Evolutionary conservation across 2,329 filamentous ascomycete species (phyloP).

Genomic region (Phialophora macrospora): DNA sequence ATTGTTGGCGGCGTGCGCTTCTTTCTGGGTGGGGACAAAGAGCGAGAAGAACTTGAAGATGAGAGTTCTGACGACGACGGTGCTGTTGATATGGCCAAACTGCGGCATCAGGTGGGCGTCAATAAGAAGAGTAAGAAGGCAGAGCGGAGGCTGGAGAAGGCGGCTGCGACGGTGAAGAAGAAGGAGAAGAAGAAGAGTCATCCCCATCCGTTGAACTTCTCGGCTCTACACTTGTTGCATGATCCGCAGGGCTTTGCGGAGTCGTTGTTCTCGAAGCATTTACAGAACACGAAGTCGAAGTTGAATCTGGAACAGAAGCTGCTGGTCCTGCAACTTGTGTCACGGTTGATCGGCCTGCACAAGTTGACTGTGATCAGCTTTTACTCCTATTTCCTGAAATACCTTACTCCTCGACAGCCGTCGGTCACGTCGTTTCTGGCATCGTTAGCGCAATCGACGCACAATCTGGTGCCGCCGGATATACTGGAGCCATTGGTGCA

Average conservation of each 20-base stretch:
- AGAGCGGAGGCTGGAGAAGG: constrained; percentile 76
- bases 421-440: constrained; percentile 93
- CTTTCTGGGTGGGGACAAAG: constrained; percentile 94
- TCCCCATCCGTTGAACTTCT: constrained; percentile 91
- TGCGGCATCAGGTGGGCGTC: constrained; percentile 84
- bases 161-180: constrained; percentile 78
- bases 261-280: constrained; percentile 83
- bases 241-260: constrained; percentile 95
- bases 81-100: constrained; percentile 73
- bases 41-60: constrained; percentile 89
- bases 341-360: constrained; percentile 87
- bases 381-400: constrained; percentile 96
- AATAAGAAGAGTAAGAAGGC: constrained; percentile 97
- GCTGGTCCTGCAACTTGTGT: constrained; percentile 87
- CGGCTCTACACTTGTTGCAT: constrained; percentile 88
- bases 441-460: constrained; percentile 87
- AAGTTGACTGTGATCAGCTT: constrained; percentile 86
- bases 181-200: constrained; percentile 86
- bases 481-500: constrained; percentile 85
- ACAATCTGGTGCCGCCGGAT: constrained; percentile 90
- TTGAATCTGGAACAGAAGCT: constrained; percentile 87
- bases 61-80: constrained; percentile 80
- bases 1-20: constrained; percentile 85
- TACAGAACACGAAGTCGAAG: constrained; percentile 84
- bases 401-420: constrained; percentile 82